Evolutionary conservation across 2,329 filamentous ascomycete species (phyloP).

Genomic region (Sporothrix mexicana): DNA sequence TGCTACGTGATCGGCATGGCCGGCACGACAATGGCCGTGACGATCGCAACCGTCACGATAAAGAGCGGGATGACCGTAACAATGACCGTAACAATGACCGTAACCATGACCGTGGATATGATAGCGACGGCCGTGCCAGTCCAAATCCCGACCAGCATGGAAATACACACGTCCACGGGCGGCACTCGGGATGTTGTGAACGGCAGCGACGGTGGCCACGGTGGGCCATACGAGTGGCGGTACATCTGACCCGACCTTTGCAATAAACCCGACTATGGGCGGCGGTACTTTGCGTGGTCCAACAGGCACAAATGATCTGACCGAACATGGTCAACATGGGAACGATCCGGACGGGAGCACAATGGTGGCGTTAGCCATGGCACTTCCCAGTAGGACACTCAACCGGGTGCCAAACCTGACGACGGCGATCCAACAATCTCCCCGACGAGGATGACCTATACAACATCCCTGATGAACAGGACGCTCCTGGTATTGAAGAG

Average conservation of each 20-base stretch:
- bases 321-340: neutral
- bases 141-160: no score
- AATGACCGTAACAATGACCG: no score
- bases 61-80: no score
- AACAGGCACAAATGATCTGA: neutral
- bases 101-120: neutral
- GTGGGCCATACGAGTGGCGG: neutral
- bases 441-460: slow-evolving; percentile 6
- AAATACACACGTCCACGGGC: neutral
- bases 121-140: neutral
- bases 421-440: neutral
- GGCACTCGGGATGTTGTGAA: neutral
- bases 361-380: no score
- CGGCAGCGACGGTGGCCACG: neutral
- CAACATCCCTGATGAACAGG: neutral
- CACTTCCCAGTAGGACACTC: no score
- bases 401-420: no score
- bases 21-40: neutral
- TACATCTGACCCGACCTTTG: neutral
- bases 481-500: neutral
- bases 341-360: neutral
- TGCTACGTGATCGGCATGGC: no score
- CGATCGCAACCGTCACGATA: no score
- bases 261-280: neutral
- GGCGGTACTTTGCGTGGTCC: neutral